Evolutionary conservation across 495 filamentous ascomycete genomes (phyloP).

Genomic region (Aspergillus cristatus): DNA sequence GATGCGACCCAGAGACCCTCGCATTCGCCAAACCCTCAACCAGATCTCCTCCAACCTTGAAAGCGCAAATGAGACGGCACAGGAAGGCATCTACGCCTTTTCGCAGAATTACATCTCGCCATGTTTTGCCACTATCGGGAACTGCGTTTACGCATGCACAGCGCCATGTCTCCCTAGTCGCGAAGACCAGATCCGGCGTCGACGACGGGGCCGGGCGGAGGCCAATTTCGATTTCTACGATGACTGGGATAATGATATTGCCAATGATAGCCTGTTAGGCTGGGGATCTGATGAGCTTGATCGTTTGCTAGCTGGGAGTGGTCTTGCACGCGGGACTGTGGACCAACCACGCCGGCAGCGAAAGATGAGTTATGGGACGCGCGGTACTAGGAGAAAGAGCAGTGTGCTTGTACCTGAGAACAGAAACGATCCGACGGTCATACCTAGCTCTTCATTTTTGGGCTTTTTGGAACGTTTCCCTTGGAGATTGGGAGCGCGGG

Average conservation of each 20-base stretch:
- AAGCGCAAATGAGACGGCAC: conserved; percentile 82
- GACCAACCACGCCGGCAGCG: conserved; percentile 65
- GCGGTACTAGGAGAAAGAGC: conserved; percentile 55
- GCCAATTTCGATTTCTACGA: conserved; percentile 96
- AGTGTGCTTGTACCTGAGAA: conserved; percentile 49
- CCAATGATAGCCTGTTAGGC: conserved; percentile 52
- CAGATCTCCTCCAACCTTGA: conserved; percentile 89
- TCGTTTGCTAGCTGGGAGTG: conserved; percentile 70
- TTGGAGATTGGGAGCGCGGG: conserved; percentile 74
- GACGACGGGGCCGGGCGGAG: conserved; percentile 61
- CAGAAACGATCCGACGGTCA: conserved; percentile 73
- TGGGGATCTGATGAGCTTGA: conserved; percentile 85
- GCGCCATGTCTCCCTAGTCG: conserved; percentile 61
- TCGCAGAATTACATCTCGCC: conserved; percentile 76
- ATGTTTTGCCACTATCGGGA: conserved; percentile 58
- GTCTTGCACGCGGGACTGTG: conserved; percentile 34
- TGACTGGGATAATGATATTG: conserved; percentile 81
- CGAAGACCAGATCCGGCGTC: conserved; percentile 63
- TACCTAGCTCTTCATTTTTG: conserved; percentile 75
- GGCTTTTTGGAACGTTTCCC: conserved; percentile 80
- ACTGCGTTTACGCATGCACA: conserved; percentile 60
- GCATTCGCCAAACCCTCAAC: conserved; percentile 88
- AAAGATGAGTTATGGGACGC: conserved; percentile 84
- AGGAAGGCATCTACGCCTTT: conserved; percentile 80
- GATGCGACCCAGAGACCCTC: conserved; percentile 76